These are phyloP conservation scores for Raffaelea albimanens DNA, from an alignment of 2,329 filamentous ascomycete species.

Conservation along the genomic window DNA sequence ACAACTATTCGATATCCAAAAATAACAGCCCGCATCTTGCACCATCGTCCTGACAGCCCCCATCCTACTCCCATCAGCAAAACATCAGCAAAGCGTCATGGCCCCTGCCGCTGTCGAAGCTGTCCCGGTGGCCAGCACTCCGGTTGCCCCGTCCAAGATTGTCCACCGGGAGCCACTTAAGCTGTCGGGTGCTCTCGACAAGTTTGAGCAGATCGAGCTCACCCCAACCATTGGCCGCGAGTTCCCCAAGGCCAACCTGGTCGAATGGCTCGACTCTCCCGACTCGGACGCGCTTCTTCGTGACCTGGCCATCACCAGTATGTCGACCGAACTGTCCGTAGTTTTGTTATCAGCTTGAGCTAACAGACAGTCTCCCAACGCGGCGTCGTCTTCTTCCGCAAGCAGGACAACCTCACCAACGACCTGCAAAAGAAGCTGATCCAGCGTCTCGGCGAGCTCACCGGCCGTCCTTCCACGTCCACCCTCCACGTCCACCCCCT, in stretches of 20 bases:
- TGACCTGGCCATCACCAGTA: constrained; percentile 60
- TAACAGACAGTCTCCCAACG: constrained; percentile 34
- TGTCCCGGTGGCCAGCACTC: too few species aligned
- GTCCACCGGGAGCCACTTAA: constrained; percentile 39
- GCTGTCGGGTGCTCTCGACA: constrained; percentile 39
- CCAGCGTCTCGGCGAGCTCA: constrained; percentile 33
- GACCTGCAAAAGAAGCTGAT: constrained; percentile 40
- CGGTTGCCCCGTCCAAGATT: too few species aligned
- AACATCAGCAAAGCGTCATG: too few species aligned
- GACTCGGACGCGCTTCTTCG: constrained; percentile 55
- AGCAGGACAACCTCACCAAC: constrained; percentile 33
- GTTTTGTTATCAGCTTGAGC: constrained; percentile 15
- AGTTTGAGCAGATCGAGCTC: constrained; percentile 45
- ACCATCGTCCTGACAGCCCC: too few species aligned
- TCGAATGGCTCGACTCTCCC: constrained; percentile 49
- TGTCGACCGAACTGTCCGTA: constrained; percentile 9
- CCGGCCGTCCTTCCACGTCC: constrained; percentile 31
- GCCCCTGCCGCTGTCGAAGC: too few species aligned
- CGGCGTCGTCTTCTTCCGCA: constrained; percentile 44
- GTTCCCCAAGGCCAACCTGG: constrained; percentile 47
- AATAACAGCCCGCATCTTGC: too few species aligned
- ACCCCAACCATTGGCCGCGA: constrained; percentile 56
- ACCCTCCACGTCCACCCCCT: constrained; percentile 39
- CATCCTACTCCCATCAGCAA: too few species aligned
- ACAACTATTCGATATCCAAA: too few species aligned